These are phyloP conservation scores for Entelexis sorbosivorans DNA, from an alignment of 1,139 yeast genomes.

Conservation along the genomic window DNA sequence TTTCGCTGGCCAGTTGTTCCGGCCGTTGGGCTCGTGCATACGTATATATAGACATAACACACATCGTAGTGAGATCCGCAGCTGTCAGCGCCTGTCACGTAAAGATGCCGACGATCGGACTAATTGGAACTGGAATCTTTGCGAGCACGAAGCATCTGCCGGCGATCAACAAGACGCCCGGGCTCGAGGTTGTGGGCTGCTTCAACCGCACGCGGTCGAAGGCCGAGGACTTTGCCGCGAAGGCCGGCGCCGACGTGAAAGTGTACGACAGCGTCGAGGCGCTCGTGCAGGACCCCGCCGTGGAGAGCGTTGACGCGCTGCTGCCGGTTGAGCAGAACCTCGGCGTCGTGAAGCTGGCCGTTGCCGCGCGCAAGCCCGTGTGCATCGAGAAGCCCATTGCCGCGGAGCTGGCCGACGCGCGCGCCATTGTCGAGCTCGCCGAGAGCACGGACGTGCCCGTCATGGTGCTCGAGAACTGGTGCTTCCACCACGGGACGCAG, in stretches of 20 bases:
- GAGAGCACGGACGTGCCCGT: conserved; percentile 53
- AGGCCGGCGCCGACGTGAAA: conserved; percentile 29
- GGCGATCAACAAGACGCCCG: conserved; percentile 41
- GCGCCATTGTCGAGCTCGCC: conserved; percentile 58
- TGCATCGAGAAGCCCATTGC: conserved; percentile 86
- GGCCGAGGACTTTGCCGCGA: conserved; percentile 67
- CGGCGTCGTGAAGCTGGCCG: conserved; percentile 51
- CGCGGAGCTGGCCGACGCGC: conserved; percentile 68
- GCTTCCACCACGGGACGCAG: conserved; percentile 49
- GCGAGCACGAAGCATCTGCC: conserved; percentile 80
- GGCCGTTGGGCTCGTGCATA: too few relatives aligned
- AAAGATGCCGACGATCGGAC: conserved; percentile 44
- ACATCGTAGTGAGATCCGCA: too few relatives aligned
- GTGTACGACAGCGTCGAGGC: conserved; percentile 58
- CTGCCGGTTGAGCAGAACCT: conserved; percentile 76
- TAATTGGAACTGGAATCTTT: conserved; percentile 86
- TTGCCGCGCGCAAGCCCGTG: conserved; percentile 63
- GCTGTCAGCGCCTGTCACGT: background rate
- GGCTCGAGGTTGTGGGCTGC: conserved; percentile 45
- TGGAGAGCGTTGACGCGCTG: conserved; percentile 71
- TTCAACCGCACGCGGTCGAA: conserved; percentile 73
- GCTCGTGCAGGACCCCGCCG: conserved; percentile 48
- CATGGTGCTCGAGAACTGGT: conserved; percentile 75
- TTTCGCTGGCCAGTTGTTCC: too few relatives aligned
- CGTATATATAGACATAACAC: too few relatives aligned